A percentile compares a stretch with the other conserved stretches of the same genome.
phyloP scores from a whole-genome alignment of 768 basidiomycete species.

The Daedalea quercina region DNA sequence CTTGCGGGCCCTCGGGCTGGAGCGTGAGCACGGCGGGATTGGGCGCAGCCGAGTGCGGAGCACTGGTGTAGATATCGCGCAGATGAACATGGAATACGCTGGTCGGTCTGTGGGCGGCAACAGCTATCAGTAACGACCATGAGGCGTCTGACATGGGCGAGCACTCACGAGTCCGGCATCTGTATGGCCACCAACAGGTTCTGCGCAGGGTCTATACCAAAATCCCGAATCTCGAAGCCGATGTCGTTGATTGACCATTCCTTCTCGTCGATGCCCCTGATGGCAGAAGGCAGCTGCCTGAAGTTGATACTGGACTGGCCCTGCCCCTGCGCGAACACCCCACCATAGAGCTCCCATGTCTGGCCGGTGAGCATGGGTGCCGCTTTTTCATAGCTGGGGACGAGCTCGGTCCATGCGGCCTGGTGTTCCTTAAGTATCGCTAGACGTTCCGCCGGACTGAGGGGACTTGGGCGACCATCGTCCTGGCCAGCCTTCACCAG shows the following conservation, averaged over 20 bases:
- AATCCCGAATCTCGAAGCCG: constrained; percentile 41
- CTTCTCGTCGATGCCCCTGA: constrained; percentile 38
- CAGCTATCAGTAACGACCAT: no score
- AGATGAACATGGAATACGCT: constrained; percentile 28
- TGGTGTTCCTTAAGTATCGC: constrained; percentile 26
- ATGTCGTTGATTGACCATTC: constrained; percentile 34
- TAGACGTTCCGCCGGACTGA: constrained; percentile 29
- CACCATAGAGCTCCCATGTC: constrained; percentile 55
- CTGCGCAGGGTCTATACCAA: constrained; percentile 60
- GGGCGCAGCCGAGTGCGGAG: constrained; percentile 37
- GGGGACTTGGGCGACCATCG: constrained; percentile 27
- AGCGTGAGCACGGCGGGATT: constrained; percentile 25
- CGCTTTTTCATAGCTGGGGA: constrained; percentile 7
- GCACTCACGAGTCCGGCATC: constrained; percentile 9
- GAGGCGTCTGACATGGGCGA: not conserved
- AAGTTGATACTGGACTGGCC: constrained; percentile 31
- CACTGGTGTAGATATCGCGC: constrained; percentile 37
- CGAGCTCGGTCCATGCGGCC: constrained; percentile 15
- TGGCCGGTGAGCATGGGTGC: constrained; percentile 37
- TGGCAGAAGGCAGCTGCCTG: constrained; percentile 41
- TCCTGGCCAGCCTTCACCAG: constrained; percentile 36
- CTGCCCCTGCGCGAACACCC: constrained; percentile 41
- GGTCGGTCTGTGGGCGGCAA: not conserved
- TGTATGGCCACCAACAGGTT: constrained; percentile 53
- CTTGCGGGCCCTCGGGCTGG: not conserved